phyloP scores from a whole-genome alignment of 2,329 filamentous ascomycete species.

The Daldinia eschscholtzii region DNA sequence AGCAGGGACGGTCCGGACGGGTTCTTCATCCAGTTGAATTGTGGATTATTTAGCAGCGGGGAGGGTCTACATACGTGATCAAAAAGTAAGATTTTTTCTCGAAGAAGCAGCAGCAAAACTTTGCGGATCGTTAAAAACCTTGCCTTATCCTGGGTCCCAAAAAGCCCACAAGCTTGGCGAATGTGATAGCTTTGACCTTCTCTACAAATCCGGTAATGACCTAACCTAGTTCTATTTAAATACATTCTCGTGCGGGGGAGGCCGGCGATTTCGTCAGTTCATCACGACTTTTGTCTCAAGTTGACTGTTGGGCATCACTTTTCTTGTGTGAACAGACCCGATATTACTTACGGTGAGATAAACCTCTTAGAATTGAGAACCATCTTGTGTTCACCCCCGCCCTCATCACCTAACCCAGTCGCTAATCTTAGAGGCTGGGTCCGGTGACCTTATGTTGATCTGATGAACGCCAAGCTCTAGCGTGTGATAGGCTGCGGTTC shows the following conservation, averaged over 20 bases:
- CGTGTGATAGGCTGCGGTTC: slow-evolving; percentile 30
- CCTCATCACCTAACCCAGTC: slow-evolving; percentile 8
- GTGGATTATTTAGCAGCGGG: slow-evolving; percentile 11
- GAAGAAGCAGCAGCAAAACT: slow-evolving; percentile 11
- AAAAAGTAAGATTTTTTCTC: slow-evolving; percentile 3
- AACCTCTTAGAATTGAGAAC: slow-evolving; percentile 10
- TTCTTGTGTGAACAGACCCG: not conserved
- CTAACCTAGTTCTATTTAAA: slow-evolving; percentile 12
- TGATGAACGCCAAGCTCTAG: slow-evolving; percentile 21
- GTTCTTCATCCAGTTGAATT: slow-evolving; percentile 22
- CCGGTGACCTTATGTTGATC: slow-evolving; percentile 33
- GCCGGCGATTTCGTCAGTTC: slow-evolving; percentile 27
- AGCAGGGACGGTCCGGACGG: slow-evolving; percentile 29
- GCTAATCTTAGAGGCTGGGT: slow-evolving; percentile 26
- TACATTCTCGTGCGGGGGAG: slow-evolving; percentile 32
- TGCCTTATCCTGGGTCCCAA: not conserved
- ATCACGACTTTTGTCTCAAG: slow-evolving; percentile 16
- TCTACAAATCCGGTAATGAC: slow-evolving; percentile 9
- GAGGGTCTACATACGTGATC: slow-evolving; percentile 12
- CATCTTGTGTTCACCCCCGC: not conserved
- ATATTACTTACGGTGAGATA: slow-evolving; percentile 7
- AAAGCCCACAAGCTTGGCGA: slow-evolving; percentile 16
- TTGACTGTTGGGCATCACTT: slow-evolving; percentile 4
- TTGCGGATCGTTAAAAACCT: slow-evolving; percentile 20
- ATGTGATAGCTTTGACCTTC: slow-evolving; percentile 7